Evolutionary conservation across 805 yeast genomes (phyloP).

Genomic region (Candida nemodendra): DNA sequence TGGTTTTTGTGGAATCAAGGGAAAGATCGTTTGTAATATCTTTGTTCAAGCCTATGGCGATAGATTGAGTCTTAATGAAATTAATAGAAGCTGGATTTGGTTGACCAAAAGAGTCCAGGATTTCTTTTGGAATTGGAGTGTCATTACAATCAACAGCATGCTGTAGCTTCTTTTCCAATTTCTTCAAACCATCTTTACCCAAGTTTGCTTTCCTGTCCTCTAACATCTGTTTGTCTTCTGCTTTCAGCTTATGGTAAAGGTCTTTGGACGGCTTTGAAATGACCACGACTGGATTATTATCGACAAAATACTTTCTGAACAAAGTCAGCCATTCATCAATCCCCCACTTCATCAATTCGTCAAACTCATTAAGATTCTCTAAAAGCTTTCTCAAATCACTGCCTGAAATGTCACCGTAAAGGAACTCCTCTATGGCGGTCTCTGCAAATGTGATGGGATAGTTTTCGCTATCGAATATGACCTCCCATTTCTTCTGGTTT

Average conservation of each 20-base stretch:
- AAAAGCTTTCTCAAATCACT: slow-evolving; percentile 55
- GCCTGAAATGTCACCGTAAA: slow-evolving; percentile 71
- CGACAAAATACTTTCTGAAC: slow-evolving; percentile 51
- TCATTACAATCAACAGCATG: slow-evolving; percentile 69
- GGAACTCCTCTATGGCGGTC: slow-evolving; percentile 71
- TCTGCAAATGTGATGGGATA: slow-evolving; percentile 60
- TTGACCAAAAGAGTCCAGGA: slow-evolving; percentile 59
- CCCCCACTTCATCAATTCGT: slow-evolving; percentile 58
- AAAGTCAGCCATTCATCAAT: slow-evolving; percentile 64
- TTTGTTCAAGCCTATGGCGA: slow-evolving; percentile 52
- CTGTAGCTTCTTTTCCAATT: slow-evolving; percentile 50
- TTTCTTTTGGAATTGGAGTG: slow-evolving; percentile 67
- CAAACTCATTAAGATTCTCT: slow-evolving; percentile 58
- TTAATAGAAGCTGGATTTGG: slow-evolving; percentile 75
- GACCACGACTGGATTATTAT: slow-evolving; percentile 63
- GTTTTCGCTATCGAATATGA: slow-evolving; percentile 59
- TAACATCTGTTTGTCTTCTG: slow-evolving; percentile 47
- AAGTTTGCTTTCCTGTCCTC: slow-evolving; percentile 48
- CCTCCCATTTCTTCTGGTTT: slow-evolving; percentile 61
- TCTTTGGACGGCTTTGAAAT: slow-evolving; percentile 68
- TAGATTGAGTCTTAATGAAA: slow-evolving; percentile 68
- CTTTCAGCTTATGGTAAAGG: slow-evolving; percentile 53
- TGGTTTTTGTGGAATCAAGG: slow-evolving; percentile 22
- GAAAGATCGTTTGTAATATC: slow-evolving; percentile 29
- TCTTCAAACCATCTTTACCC: slow-evolving; percentile 59